A percentile compares a stretch with the other conserved stretches of the same genome.
These are phyloP conservation scores for Fusarium anguioides DNA, from an alignment of 2,329 filamentous ascomycete species.

Conservation along the genomic window DNA sequence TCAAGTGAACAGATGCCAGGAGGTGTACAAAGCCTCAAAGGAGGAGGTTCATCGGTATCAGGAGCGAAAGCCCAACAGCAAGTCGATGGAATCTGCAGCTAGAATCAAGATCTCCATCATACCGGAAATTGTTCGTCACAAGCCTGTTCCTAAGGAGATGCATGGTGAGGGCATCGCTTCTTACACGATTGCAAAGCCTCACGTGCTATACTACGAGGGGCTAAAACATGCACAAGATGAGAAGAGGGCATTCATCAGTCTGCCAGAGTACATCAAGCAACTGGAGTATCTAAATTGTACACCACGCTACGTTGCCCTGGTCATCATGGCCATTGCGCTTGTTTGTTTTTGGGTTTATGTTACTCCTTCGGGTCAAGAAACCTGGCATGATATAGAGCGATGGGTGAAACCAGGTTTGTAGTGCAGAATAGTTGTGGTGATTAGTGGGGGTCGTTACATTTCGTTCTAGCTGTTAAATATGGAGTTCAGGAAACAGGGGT, in stretches of 20 bases:
- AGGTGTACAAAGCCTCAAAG: constrained; percentile 31
- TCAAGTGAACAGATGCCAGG: constrained; percentile 38
- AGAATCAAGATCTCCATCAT: constrained; percentile 50
- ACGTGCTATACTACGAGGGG: constrained; percentile 49
- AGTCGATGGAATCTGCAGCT: constrained; percentile 16
- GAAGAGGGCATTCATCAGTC: constrained; percentile 18
- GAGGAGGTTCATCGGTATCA: constrained; percentile 12
- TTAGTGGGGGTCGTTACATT: constrained; percentile 11
- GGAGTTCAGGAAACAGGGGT: constrained; percentile 3
- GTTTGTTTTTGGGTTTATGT: constrained; percentile 7
- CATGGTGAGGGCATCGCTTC: constrained; percentile 23
- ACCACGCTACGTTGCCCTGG: constrained; percentile 22
- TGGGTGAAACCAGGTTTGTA: not conserved
- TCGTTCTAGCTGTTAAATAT: not conserved
- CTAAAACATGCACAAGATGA: constrained; percentile 39
- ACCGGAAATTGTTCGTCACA: constrained; percentile 44
- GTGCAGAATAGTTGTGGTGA: not conserved
- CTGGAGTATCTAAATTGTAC: constrained; percentile 23
- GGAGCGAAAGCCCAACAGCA: not conserved
- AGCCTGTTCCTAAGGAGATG: constrained; percentile 4
- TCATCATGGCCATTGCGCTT: constrained; percentile 19
- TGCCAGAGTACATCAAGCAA: constrained; percentile 38
- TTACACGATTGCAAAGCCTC: constrained; percentile 42
- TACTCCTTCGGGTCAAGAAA: constrained; percentile 11
- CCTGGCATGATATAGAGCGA: constrained; percentile 6